phyloP scores from a whole-genome alignment of 169 alveolate genomes.

The Plasmodium gallinaceum region DNA sequence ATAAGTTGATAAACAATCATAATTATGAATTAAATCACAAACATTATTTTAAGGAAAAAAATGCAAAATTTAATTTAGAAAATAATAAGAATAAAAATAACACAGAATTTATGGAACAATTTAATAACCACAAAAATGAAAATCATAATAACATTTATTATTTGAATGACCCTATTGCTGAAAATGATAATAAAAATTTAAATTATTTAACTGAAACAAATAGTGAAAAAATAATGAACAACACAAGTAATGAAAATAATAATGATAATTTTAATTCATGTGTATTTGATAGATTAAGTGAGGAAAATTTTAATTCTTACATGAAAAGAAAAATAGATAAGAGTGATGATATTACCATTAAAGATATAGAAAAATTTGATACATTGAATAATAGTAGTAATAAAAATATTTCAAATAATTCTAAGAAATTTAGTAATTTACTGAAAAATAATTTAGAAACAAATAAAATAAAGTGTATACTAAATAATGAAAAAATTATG shows the following conservation, averaged over 20 bases:
- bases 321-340: constrained; percentile 14
- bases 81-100: not conserved
- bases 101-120: not conserved
- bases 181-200: not conserved
- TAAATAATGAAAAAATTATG: not conserved
- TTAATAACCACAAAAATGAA: not conserved
- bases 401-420: constrained; percentile 6
- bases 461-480: not conserved
- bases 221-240: constrained; percentile 51
- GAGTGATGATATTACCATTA: not conserved
- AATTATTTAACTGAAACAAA: constrained; percentile 45
- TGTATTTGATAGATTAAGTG: constrained; percentile 29
- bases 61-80: not conserved
- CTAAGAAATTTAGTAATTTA: constrained; percentile 15
- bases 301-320: constrained; percentile 49
- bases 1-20: not conserved
- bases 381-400: not conserved
- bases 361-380: not conserved
- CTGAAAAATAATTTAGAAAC: not conserved
- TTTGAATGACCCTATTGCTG: not conserved
- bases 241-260: constrained; percentile 8
- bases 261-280: constrained; percentile 31
- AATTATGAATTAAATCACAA: constrained; percentile 9
- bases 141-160: constrained; percentile 7
- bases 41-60: constrained; percentile 5